These are phyloP conservation scores for Castanopsis chinensis DNA, from an alignment of 306 rosid species.

Conservation along the genomic window DNA sequence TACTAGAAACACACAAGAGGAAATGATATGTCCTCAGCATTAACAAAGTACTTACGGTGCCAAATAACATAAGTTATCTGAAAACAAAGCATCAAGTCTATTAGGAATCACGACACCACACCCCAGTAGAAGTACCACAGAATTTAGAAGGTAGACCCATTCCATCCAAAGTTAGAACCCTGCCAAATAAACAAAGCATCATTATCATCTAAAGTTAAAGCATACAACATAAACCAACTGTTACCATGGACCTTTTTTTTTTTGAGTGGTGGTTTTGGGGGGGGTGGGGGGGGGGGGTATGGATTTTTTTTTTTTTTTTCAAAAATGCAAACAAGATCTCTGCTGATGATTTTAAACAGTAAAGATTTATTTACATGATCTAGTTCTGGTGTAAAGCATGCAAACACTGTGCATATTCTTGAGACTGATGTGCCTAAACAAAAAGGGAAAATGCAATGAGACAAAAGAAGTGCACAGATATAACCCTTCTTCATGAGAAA, in stretches of 20 bases:
- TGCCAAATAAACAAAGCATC: conserved; percentile 41
- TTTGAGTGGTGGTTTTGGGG: neutral
- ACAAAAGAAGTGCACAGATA: conserved; percentile 37
- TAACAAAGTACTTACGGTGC: neutral
- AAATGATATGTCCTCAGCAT: conserved; percentile 9
- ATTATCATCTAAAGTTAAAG: conserved; percentile 19
- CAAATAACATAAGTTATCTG: neutral
- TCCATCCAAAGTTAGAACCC: conserved; percentile 95
- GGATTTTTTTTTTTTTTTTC: no score
- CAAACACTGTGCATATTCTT: conserved; percentile 85
- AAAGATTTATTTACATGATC: conserved; percentile 64
- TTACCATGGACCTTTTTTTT: neutral
- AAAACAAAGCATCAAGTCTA: conserved; percentile 14
- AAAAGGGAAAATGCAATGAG: conserved; percentile 66
- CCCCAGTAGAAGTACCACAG: neutral
- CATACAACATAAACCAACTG: conserved; percentile 3
- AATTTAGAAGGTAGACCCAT: conserved; percentile 74
- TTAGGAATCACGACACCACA: conserved; percentile 12
- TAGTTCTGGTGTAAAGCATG: conserved; percentile 96
- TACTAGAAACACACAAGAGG: neutral
- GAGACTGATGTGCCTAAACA: conserved; percentile 76
- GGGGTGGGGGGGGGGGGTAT: neutral
- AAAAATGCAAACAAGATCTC: conserved; percentile 14
- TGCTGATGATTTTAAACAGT: conserved; percentile 37
- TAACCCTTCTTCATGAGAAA: conserved; percentile 28